Evolutionary conservation across 495 filamentous ascomycete genomes (phyloP), one percentile per base, ranked within the genome.

Genomic region (Coniosporium apollinis): DNA sequence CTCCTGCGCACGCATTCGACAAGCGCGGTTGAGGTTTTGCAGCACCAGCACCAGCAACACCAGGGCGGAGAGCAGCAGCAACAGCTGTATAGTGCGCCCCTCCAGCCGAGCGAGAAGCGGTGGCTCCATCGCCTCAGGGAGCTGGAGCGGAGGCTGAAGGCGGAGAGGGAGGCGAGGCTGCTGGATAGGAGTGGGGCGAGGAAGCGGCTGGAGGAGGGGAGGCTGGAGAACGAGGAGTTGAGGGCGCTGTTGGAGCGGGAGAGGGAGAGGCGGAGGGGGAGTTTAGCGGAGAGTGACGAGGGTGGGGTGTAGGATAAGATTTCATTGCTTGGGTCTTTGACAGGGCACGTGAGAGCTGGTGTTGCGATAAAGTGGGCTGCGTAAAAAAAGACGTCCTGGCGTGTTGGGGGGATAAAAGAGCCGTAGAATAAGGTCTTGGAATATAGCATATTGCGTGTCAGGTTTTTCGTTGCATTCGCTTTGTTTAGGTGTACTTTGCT

Each of bases 71-170:
- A 24, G 21, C 33, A 36, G 20, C 36, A 36, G 21, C 34, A 50
- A 11, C 37, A 36, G 6, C 29, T 30, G 10, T 28, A 31, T 14
- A 34, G 39, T 31, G 39, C 36, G 13, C 53, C 52, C 10, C 38
- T 49, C 34, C 47, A 49, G 38, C 39, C 59, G 1, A 67, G 68
- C 35, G 76, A 89, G 38, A 72, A 77, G 47, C 63, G 70, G 21
- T 96, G 82, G 82, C 74, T 85, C 45, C 68, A 91, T 30, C 62
- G 91, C 14, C 58, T 97, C 13, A 69, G 78, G 34, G 85, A 94
- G 44, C 55, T 96, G 28, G 91, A 97, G 64, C 70, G 75, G 48
- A 70, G 86, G 44, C 64, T 97, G 19, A 93, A 94, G 48, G 74
- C 76, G 14, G 89, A 97, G 55, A 60, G 89, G 7, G 89, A 94